phyloP scores from a whole-genome alignment of 805 yeast species.

The Yarrowia yakushimensis region DNA sequence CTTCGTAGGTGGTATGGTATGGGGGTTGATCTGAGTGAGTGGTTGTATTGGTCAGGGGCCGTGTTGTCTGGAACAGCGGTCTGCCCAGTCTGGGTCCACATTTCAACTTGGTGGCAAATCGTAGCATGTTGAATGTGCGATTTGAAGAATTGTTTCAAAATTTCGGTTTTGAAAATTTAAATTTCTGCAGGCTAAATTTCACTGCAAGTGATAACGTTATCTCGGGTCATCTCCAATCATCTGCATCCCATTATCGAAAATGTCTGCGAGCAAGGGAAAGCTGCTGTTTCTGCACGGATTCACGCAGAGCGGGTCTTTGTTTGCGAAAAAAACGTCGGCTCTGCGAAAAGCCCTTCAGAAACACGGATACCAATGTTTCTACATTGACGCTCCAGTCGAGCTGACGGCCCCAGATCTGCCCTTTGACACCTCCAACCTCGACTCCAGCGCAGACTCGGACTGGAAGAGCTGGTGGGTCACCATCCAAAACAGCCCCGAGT shows the following conservation, averaged over 20 bases:
- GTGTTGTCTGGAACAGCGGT: background rate
- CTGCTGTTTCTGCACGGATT: conserved; percentile 89
- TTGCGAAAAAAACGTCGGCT: conserved; percentile 87
- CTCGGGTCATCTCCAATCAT: too few species aligned
- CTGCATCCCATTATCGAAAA: background rate
- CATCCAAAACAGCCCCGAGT: conserved; percentile 39
- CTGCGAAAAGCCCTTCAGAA: conserved; percentile 70
- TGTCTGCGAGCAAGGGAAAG: conserved; percentile 36
- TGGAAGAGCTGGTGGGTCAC: conserved; percentile 78
- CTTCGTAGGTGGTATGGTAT: background rate
- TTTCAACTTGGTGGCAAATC: background rate
- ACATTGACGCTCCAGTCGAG: conserved; percentile 72
- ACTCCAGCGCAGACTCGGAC: conserved; percentile 47
- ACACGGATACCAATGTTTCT: conserved; percentile 65
- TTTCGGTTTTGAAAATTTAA: background rate
- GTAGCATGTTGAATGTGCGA: background rate
- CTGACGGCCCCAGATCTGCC: conserved; percentile 72
- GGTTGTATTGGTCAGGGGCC: background rate
- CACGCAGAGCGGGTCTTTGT: conserved; percentile 72
- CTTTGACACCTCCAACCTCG: conserved; percentile 53
- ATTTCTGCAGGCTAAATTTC: too few species aligned
- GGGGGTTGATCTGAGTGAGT: too few species aligned
- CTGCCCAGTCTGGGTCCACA: background rate
- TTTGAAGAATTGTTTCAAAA: too few species aligned
- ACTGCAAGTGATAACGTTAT: too few species aligned